Evolutionary conservation across 164 flowering plant genomes (phyloP).

Genomic region (Kingdonia uniflora): DNA sequence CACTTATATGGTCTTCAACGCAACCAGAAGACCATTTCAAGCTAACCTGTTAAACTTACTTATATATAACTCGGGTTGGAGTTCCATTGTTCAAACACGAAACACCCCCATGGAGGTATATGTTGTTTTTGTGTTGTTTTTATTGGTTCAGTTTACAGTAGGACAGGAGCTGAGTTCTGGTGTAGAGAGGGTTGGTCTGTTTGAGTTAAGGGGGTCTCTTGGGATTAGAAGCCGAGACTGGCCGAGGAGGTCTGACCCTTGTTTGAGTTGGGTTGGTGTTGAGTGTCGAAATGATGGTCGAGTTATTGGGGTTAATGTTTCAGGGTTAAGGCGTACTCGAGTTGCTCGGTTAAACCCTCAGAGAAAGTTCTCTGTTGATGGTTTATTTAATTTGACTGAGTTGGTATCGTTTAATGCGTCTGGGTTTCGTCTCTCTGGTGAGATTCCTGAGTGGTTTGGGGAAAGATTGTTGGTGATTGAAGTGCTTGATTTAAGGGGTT

Average conservation of each 20-base stretch:
- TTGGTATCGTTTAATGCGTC: slow-evolving; percentile 55
- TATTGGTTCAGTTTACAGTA: slow-evolving; percentile 1
- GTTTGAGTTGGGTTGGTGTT: slow-evolving; percentile 56
- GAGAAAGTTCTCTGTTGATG: slow-evolving; percentile 39
- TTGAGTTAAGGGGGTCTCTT: slow-evolving; percentile 58
- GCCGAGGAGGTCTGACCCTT: slow-evolving; percentile 69
- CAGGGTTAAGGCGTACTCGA: slow-evolving; percentile 49
- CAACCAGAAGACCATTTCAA: too few species aligned
- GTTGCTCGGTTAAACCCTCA: slow-evolving; percentile 30
- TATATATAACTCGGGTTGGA: too few species aligned
- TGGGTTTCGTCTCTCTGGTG: slow-evolving; percentile 50
- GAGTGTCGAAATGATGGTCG: slow-evolving; percentile 35
- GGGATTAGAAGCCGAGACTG: slow-evolving; percentile 71
- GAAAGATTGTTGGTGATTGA: slow-evolving; percentile 23
- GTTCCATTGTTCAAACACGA: too few species aligned
- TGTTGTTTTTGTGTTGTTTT: too few species aligned
- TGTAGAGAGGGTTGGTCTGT: slow-evolving; percentile 40
- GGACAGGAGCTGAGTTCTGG: slow-evolving; percentile 10
- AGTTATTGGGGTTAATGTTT: slow-evolving; percentile 38
- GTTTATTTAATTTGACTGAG: slow-evolving; percentile 42
- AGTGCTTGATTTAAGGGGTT: slow-evolving; percentile 60
- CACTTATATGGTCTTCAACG: too few species aligned
- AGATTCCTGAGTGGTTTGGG: slow-evolving; percentile 71
- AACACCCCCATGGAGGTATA: too few species aligned
- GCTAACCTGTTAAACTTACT: too few species aligned